Conservation (phyloP, 768 basidiomycete genomes). For the Lactarius quietus region DNA sequence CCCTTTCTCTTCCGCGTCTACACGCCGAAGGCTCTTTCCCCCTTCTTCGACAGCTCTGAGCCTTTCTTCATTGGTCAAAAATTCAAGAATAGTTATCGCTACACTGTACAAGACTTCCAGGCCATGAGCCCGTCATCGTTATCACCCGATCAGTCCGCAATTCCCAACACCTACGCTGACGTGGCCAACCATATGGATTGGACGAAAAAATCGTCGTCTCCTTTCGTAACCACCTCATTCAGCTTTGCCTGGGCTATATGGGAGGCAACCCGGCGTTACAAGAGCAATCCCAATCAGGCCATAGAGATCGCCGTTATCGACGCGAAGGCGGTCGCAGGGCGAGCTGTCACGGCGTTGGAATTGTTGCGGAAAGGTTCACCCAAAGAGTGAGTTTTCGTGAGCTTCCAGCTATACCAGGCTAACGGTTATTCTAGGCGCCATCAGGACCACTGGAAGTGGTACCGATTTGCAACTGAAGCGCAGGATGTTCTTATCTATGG, state of each 20-base stretch:
- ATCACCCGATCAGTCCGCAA: constrained; percentile 23
- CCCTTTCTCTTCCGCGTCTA: constrained; percentile 79
- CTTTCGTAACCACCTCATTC: constrained; percentile 72
- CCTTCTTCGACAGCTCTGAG: constrained; percentile 49
- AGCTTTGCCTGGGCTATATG: constrained; percentile 81
- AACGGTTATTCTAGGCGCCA: constrained; percentile 44
- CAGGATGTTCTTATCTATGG: constrained; percentile 73
- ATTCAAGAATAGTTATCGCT: constrained; percentile 42
- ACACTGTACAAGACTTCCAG: constrained; percentile 30
- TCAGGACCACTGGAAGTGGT: constrained; percentile 71
- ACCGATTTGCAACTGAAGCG: constrained; percentile 68
- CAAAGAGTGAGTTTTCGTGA: constrained; percentile 47
- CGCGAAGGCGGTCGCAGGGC: constrained; percentile 51
- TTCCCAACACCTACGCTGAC: constrained; percentile 50
- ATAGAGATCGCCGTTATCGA: constrained; percentile 79
- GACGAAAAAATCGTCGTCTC: constrained; percentile 67
- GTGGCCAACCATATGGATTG: constrained; percentile 71
- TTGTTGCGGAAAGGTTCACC: constrained; percentile 50
- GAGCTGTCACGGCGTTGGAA: constrained; percentile 63
- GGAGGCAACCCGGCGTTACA: constrained; percentile 77
- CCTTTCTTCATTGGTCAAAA: constrained; percentile 67
- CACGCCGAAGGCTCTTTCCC: constrained; percentile 61
- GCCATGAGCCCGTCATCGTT: constrained; percentile 23
- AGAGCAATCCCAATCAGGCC: constrained; percentile 66
- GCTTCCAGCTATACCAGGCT: not conserved